Evolutionary conservation across 345 rosid genomes (phyloP).

Genomic region (Gossypium arboreum): DNA sequence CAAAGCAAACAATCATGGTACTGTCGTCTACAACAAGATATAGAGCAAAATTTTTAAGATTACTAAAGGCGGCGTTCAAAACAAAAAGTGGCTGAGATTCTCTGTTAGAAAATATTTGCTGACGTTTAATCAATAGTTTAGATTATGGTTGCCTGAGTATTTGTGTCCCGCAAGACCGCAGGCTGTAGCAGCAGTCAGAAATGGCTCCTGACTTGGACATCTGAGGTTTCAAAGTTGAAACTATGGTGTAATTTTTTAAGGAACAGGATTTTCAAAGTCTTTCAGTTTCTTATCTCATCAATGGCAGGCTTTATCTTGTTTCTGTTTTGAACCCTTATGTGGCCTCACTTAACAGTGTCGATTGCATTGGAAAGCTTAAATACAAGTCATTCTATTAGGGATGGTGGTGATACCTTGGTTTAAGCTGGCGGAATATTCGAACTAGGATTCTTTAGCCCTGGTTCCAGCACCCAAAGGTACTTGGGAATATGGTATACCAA

Average conservation of each 20-base stretch:
- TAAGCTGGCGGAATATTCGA: constrained; percentile 21
- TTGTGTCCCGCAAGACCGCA: too few species aligned
- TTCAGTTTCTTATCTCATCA: constrained; percentile 23
- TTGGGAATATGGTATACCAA: constrained; percentile 44
- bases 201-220: too few species aligned
- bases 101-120: not conserved
- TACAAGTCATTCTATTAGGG: constrained; percentile 17
- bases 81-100: not conserved
- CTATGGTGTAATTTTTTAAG: not conserved
- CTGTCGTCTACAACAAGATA: not conserved
- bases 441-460: constrained; percentile 32
- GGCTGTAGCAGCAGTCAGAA: too few species aligned
- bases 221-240: not conserved
- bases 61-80: not conserved
- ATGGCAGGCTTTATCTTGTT: not conserved
- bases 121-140: too few species aligned
- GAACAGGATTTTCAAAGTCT: constrained; percentile 1
- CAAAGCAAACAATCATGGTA: not conserved
- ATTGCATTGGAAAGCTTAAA: constrained; percentile 12
- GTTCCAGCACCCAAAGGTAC: constrained; percentile 23
- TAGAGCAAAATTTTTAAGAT: not conserved
- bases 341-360: not conserved
- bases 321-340: not conserved
- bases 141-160: too few species aligned
- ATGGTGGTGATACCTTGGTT: constrained; percentile 23